A percentile compares a stretch with the other conserved stretches of the same genome.
Evolutionary conservation across 345 rosid species (phyloP).

Genomic region (Abelmoschus esculentus): DNA sequence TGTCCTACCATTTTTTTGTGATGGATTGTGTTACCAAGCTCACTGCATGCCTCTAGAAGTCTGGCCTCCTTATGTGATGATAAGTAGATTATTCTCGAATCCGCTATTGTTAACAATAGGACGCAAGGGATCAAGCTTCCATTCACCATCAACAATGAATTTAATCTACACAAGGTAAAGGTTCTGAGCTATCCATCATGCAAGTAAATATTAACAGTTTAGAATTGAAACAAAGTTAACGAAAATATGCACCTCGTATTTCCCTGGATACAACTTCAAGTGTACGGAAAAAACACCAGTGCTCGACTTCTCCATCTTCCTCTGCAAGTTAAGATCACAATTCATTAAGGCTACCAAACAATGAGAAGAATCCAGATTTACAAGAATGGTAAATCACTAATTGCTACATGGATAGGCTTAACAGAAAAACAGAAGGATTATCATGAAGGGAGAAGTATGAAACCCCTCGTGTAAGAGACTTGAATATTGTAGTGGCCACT

Average conservation of each 20-base stretch:
- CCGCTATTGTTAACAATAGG: constrained; percentile 55
- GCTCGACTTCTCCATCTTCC: constrained; percentile 78
- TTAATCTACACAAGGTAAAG: constrained; percentile 51
- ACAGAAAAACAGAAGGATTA: not conserved
- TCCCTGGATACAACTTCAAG: constrained; percentile 81
- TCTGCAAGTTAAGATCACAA: constrained; percentile 33
- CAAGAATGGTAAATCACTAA: not conserved
- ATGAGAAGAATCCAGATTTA: not conserved
- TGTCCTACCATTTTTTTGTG: constrained; percentile 2
- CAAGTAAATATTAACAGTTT: not conserved
- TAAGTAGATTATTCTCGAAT: constrained; percentile 68
- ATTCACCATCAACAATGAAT: constrained; percentile 87
- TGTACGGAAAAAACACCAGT: constrained; percentile 54
- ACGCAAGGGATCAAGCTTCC: constrained; percentile 87
- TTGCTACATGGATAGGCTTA: not conserved
- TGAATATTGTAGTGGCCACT: no score
- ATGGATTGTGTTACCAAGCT: not conserved
- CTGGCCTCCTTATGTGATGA: constrained; percentile 32
- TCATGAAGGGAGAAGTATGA: not conserved
- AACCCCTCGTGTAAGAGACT: not conserved
- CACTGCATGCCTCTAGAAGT: not conserved
- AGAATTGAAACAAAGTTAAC: not conserved
- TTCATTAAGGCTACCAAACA: constrained; percentile 2
- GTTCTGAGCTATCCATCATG: constrained; percentile 8
- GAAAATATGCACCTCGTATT: constrained; percentile 53